Evolutionary conservation across 169 alveolate genomes (phyloP).

Genomic region (Theileria orientalis): DNA sequence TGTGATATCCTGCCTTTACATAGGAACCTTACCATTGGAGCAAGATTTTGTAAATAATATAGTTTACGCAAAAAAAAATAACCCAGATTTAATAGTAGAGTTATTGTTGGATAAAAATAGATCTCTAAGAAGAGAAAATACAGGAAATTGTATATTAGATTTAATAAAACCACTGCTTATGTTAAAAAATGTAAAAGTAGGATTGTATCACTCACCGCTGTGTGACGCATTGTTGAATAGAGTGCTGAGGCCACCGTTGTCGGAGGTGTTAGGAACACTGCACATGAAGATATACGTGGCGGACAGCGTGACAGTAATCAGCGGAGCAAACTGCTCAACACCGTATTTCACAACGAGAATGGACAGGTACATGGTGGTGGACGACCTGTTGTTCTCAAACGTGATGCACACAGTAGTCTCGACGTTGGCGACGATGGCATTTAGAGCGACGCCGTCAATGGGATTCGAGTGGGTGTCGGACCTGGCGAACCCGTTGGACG

Average conservation of each 20-base stretch:
- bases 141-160: slow-evolving; percentile 51
- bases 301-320: slow-evolving; percentile 62
- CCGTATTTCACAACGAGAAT: slow-evolving; percentile 69
- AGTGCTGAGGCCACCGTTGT: slow-evolving; percentile 61
- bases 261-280: slow-evolving; percentile 76
- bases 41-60: slow-evolving; percentile 60
- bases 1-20: slow-evolving; percentile 70
- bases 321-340: slow-evolving; percentile 75
- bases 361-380: slow-evolving; percentile 70
- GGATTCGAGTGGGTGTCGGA: slow-evolving; percentile 69
- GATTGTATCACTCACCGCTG: slow-evolving; percentile 72
- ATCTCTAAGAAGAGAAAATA: slow-evolving; percentile 41
- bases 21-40: slow-evolving; percentile 71
- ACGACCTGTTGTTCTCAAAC: slow-evolving; percentile 69
- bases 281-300: slow-evolving; percentile 74
- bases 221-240: slow-evolving; percentile 59
- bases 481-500: slow-evolving; percentile 70
- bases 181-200: slow-evolving; percentile 42
- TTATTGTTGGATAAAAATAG: slow-evolving; percentile 68
- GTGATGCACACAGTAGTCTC: slow-evolving; percentile 69
- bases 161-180: slow-evolving; percentile 51
- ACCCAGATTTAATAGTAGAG: slow-evolving; percentile 58
- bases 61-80: slow-evolving; percentile 39
- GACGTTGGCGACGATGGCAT: slow-evolving; percentile 66
- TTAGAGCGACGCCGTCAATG: slow-evolving; percentile 38